Conservation (phyloP, 2,329 filamentous ascomycete genomes). For the Trichoderma atrobrunneum region DNA sequence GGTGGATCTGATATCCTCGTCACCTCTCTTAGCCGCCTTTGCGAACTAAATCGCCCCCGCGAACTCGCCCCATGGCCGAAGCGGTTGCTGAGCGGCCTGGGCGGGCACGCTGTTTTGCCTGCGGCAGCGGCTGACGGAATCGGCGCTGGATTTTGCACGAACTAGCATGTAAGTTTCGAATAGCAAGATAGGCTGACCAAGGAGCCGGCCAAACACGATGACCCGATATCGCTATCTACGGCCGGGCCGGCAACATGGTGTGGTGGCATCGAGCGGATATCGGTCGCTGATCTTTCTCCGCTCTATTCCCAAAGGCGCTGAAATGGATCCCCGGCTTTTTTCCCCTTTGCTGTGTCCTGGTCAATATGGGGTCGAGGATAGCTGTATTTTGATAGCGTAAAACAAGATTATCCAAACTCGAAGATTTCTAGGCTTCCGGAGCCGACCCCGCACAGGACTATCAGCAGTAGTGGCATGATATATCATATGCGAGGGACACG, state of each 20-base stretch:
- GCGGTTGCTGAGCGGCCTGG: background rate
- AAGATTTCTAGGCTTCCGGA: background rate
- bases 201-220: background rate
- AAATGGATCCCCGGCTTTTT: background rate
- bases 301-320: slow-evolving; percentile 5
- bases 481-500: slow-evolving; percentile 9
- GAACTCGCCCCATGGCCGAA: slow-evolving; percentile 6
- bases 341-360: background rate
- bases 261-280: slow-evolving; percentile 11
- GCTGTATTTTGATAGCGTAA: background rate
- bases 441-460: background rate
- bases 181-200: background rate
- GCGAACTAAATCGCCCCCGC: background rate
- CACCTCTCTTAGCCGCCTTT: slow-evolving; percentile 5
- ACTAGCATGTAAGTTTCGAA: background rate
- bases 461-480: background rate
- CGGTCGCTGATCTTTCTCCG: slow-evolving; percentile 10
- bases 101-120: background rate
- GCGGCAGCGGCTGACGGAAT: background rate
- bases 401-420: background rate
- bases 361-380: background rate
- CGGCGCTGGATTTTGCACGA: background rate
- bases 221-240: slow-evolving; percentile 15
- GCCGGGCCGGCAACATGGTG: slow-evolving; percentile 5
- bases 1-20: slow-evolving; percentile 9